Base-by-base conservation (phyloP, 2,329 filamentous ascomycete genomes). In the Scleromitrula shiraiana region DNA sequence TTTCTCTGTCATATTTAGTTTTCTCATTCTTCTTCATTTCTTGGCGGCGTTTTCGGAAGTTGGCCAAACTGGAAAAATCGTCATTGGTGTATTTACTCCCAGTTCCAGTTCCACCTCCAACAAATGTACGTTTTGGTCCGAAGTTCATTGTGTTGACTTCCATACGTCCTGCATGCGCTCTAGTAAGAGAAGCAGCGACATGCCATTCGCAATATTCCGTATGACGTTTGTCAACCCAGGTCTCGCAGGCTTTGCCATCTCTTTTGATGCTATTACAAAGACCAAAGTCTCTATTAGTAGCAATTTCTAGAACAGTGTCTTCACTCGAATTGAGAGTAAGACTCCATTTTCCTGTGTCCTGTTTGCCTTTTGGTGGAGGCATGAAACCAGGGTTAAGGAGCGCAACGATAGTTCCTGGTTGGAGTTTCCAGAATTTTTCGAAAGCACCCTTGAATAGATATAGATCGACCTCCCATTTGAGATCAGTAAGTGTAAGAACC, bases 151-250 rank as follows among this genome's bases (percentile, higher is more conserved):
- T 77, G 61, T 90, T 95, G 52, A 96, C 75, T 61, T 95, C 89
- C 71, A 90, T 82, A 29, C 90, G 76, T 1, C 75, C 72, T 9
- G 78, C 72, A 24, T 73, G 71, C 62, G 80, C 77, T 62, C 87
- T 90, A 46, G 82, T 77, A 3, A 97, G 70, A 22, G 88, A 83
- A 22, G 88, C 72, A 58, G 94, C 89, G 56, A 95, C 80, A 66
- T 98, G 93, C 58, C 85, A 98, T 55, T 95, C 89, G 68, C 93
- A 98, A 63, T 85, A 88, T 58, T 95, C 83, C 0, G 90, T 95
- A 59, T 89, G 87, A 45, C 88, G 81, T 55, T 78, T 80, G 65
- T 98, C 91, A 51, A 98, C 75, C 93, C 93, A 98, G 23, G 78
- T 70, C 27, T 77, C 80, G 65, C 93, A 98, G 39, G 76, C 70